These are phyloP conservation scores for Mycena haematopus DNA, from an alignment of 768 basidiomycete species.

Conservation along the genomic window DNA sequence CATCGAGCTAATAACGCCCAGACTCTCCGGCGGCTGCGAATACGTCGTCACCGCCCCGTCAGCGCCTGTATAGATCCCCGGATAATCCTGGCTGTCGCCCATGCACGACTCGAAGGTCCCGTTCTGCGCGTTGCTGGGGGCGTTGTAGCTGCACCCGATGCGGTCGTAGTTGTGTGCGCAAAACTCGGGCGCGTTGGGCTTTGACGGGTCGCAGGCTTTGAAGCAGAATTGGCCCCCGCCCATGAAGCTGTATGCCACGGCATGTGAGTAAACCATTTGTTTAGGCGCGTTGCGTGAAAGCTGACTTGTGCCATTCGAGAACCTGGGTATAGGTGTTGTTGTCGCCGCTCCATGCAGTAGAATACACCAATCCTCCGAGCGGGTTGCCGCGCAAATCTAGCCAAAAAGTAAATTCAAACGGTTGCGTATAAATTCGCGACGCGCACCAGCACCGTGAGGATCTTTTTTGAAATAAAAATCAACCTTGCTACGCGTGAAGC, in stretches of 20 bases:
- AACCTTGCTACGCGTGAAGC: conserved; percentile 40
- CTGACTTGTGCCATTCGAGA: conserved; percentile 72
- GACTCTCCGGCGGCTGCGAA: conserved; percentile 50
- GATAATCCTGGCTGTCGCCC: conserved; percentile 67
- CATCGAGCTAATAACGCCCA: conserved; percentile 48
- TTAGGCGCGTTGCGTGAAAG: conserved; percentile 3
- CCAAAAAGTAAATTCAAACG: not conserved
- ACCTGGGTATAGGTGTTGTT: conserved; percentile 60
- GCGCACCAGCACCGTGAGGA: conserved; percentile 71
- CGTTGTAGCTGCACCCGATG: conserved; percentile 78
- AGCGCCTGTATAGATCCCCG: conserved; percentile 52
- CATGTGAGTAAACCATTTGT: not conserved
- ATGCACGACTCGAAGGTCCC: conserved; percentile 69
- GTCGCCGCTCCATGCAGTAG: conserved; percentile 54
- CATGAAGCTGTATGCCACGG: conserved; percentile 66
- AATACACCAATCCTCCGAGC: conserved; percentile 73
- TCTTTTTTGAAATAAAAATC: conserved; percentile 34
- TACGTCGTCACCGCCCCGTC: conserved; percentile 46
- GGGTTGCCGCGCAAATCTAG: conserved; percentile 67
- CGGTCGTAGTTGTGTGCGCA: conserved; percentile 81
- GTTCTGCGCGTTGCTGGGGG: conserved; percentile 64
- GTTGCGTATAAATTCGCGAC: not conserved
- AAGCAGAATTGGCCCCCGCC: conserved; percentile 70
- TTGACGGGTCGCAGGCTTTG: conserved; percentile 71
- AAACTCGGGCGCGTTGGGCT: conserved; percentile 53